Base-by-base conservation (phyloP, 768 basidiomycete genomes). In the Strobilomyces dryophilus region DNA sequence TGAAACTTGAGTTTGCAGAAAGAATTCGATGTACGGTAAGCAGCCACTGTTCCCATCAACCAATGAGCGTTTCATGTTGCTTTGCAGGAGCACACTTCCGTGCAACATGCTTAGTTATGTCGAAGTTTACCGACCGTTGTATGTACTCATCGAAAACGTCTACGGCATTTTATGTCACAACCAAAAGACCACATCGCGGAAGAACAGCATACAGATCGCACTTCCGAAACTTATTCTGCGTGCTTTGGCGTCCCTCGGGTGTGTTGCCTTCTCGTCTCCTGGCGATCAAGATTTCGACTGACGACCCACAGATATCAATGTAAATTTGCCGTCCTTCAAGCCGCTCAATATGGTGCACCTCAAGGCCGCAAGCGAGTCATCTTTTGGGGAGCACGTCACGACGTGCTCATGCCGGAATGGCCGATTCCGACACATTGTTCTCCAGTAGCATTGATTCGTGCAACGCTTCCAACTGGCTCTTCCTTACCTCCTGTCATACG, bases 121-220 rank as follows among this genome's bases (percentile, higher is more conserved):
- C 14, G 87, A 89, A 60, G 73, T 79, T 47, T 88, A 84, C 56
- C 66, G 76, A 41, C 84, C 86, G 0, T 66, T 69, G 21, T 87
- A 80, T 55, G 79, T 90, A 53, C 74, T 89, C 0, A 70, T 91
- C 20, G 88, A 91, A 63, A 91, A 91, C 66, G 88, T 91, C 3
- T 64, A 64, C 10, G 88, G 89, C 0, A 65, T 90, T 8, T 62
- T 89, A 1, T 67, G 66, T 27, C 77, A 80, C 65, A 74, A 70
- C 0, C 73, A 87, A 8, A 69, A 74, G 56, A 74, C 74, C n/a
- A 71, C 46, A 46, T 56, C 53, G 17, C 72, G 60, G 63, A 70
- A 45, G 68, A 74, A 52, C 9, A 61, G 60, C 0, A 74, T 88
- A 26, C 64, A 77, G 54, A 74, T 69, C 58, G 85, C 83, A 0